Conservation (phyloP, 2,329 filamentous ascomycete genomes). For the Epichloe gansuensis region DNA sequence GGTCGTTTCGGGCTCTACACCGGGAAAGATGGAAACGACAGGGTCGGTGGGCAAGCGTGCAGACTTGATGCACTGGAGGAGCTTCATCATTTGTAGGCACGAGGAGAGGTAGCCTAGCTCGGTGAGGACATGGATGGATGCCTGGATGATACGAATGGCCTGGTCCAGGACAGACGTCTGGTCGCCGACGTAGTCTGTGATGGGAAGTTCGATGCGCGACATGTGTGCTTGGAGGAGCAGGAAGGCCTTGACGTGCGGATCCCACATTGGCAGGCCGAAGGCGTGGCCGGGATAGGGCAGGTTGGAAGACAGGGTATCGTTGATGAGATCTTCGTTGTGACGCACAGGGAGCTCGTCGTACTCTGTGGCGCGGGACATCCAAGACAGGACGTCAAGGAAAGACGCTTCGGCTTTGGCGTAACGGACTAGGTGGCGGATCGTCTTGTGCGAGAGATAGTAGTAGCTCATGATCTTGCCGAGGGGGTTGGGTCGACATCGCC, state of each 20-base stretch:
- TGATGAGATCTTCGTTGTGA: constrained; percentile 97
- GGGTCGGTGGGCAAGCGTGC: constrained; percentile 82
- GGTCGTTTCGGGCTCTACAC: constrained; percentile 38
- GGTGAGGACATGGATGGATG: constrained; percentile 83
- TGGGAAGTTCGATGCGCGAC: constrained; percentile 82
- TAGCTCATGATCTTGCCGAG: constrained; percentile 99
- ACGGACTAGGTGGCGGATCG: constrained; percentile 71
- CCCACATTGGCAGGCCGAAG: constrained; percentile 85
- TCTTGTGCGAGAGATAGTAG: constrained; percentile 95
- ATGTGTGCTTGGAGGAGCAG: constrained; percentile 90
- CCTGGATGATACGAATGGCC: constrained; percentile 92
- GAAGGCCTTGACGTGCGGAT: constrained; percentile 95
- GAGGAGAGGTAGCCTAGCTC: constrained; percentile 76
- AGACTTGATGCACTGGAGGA: constrained; percentile 86
- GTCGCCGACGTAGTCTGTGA: constrained; percentile 94
- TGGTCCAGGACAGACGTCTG: constrained; percentile 85
- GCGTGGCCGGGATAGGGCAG: constrained; percentile 50
- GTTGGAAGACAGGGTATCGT: constrained; percentile 74
- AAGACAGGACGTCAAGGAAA: constrained; percentile 74
- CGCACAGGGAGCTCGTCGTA: constrained; percentile 96
- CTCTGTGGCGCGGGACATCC: constrained; percentile 89
- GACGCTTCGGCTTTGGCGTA: constrained; percentile 63
- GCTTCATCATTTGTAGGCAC: constrained; percentile 66
- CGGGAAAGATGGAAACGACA: constrained; percentile 67
- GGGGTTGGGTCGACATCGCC: constrained; percentile 84